phyloP scores from a whole-genome alignment of 176 grass and related monocot species.

The Olyra latifolia region DNA sequence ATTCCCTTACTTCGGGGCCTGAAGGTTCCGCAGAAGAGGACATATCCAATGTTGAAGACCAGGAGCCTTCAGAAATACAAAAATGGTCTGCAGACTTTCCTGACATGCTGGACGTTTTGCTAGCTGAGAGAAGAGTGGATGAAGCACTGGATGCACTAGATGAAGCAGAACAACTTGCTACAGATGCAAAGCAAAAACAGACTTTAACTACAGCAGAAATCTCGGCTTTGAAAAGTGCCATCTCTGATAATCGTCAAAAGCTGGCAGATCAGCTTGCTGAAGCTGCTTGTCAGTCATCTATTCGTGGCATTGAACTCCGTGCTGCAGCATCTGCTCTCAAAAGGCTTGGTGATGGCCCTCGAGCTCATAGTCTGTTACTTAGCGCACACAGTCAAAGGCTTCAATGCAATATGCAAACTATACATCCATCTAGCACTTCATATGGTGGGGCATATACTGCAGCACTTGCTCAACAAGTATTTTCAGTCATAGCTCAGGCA shows the following conservation, averaged over 20 bases:
- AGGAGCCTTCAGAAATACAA: slow-evolving; percentile 79
- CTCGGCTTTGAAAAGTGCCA: slow-evolving; percentile 42
- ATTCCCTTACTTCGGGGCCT: slow-evolving; percentile 55
- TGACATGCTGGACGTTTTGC: slow-evolving; percentile 83
- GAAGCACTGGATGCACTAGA: slow-evolving; percentile 91
- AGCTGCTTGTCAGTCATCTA: slow-evolving; percentile 91
- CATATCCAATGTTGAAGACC: slow-evolving; percentile 63
- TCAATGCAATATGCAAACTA: slow-evolving; percentile 91
- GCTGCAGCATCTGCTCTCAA: slow-evolving; percentile 94
- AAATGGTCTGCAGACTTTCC: slow-evolving; percentile 91
- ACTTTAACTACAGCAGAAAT: slow-evolving; percentile 55
- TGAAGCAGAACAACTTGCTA: slow-evolving; percentile 65
- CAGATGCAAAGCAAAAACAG: slow-evolving; percentile 54
- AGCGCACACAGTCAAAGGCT: slow-evolving; percentile 90
- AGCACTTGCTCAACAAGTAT: slow-evolving; percentile 89
- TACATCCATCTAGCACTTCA: slow-evolving; percentile 92
- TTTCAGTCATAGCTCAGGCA: slow-evolving; percentile 89
- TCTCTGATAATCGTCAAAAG: slow-evolving; percentile 81
- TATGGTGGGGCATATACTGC: slow-evolving; percentile 92
- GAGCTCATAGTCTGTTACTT: slow-evolving; percentile 84
- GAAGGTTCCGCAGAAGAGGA: slow-evolving; percentile 57
- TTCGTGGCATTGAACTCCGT: slow-evolving; percentile 89
- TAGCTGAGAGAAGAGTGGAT: slow-evolving; percentile 89
- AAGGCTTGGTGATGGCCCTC: slow-evolving; percentile 92
- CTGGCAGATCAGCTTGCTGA: slow-evolving; percentile 90